These are phyloP conservation scores for Amoeboradix gromovi DNA, from an alignment of 371 early-diverging fungal genomes.

Conservation along the genomic window DNA sequence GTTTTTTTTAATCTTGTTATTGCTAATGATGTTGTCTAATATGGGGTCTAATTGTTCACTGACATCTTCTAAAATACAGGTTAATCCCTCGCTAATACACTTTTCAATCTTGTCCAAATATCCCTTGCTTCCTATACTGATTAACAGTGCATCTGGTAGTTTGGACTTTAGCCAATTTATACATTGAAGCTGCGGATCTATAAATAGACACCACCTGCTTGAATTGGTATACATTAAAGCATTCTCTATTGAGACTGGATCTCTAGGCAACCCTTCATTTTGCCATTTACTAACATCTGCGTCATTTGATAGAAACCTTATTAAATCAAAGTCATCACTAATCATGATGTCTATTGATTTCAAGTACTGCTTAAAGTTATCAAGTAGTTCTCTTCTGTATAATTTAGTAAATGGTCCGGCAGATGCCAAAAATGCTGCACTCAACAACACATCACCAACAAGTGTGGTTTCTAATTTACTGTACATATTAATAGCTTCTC, in stretches of 20 bases:
- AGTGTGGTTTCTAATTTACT: constrained; percentile 29
- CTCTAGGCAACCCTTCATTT: constrained; percentile 26
- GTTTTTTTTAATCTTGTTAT: constrained; percentile 31
- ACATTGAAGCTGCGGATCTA: constrained; percentile 30
- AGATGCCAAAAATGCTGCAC: constrained; percentile 26
- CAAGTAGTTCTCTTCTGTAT: constrained; percentile 23
- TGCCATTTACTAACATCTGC: constrained; percentile 29
- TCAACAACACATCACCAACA: constrained; percentile 24
- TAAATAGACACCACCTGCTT: constrained; percentile 29
- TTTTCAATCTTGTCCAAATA: constrained; percentile 27
- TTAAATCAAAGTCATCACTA: constrained; percentile 19
- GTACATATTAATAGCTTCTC: constrained; percentile 20
- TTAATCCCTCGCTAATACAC: constrained; percentile 21
- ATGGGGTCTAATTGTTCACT: constrained; percentile 23
- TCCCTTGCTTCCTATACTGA: constrained; percentile 20
- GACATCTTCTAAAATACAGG: constrained; percentile 26
- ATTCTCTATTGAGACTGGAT: constrained; percentile 27
- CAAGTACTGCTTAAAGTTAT: constrained; percentile 20
- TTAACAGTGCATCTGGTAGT: constrained; percentile 17
- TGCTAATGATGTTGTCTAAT: constrained; percentile 23
- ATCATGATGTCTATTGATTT: constrained; percentile 16
- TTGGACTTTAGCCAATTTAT: constrained; percentile 27
- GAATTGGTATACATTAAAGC: constrained; percentile 25
- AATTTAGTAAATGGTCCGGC: constrained; percentile 28
- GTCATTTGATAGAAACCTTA: constrained; percentile 19